These are phyloP conservation scores for Quercus lobata DNA, from an alignment of 331 rosid species.

Conservation along the genomic window DNA sequence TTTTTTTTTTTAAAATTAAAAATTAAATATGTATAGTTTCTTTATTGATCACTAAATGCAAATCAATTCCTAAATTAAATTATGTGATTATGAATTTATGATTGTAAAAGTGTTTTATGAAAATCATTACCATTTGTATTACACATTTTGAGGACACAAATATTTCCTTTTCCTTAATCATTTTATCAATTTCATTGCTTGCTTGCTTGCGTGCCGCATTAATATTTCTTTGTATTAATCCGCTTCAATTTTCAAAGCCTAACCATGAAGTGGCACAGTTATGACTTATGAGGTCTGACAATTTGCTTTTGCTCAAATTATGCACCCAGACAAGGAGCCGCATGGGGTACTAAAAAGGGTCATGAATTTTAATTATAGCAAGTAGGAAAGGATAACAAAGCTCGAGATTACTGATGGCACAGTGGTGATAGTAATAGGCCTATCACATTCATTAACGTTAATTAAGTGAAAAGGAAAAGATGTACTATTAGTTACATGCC, in stretches of 20 bases:
- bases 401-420: no score
- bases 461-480: conserved; percentile 1
- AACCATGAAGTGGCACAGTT: neutral
- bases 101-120: no score
- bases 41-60: no score
- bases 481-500: conserved; percentile 14
- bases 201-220: neutral
- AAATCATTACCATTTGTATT: neutral
- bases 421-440: neutral
- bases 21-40: no score
- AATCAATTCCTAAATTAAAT: no score
- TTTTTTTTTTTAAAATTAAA: no score
- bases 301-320: neutral
- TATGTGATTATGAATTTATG: no score
- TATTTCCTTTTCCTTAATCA: neutral
- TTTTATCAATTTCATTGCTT: neutral
- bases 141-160: neutral
- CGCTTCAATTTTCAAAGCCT: neutral
- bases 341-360: neutral
- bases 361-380: no score
- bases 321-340: neutral
- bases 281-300: neutral
- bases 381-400: no score
- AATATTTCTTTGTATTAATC: neutral
- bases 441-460: neutral